Base-by-base conservation (phyloP, 1,284 basidiomycete genomes). In the Phylloboletellus chloephorus region DNA sequence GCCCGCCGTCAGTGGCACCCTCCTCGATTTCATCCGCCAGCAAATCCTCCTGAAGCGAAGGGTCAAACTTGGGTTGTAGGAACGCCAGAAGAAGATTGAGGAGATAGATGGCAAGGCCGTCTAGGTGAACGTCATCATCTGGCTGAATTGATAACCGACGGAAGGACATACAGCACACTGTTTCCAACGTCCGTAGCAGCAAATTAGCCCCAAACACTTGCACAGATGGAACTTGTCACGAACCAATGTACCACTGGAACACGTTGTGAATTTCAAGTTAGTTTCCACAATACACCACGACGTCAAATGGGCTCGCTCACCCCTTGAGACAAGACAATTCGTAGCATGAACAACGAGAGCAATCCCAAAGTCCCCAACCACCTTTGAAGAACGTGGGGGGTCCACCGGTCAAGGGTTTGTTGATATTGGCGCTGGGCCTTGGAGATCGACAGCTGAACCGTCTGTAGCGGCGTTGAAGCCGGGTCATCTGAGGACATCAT, bases 1-100 rank as follows among this genome's bases (percentile, higher is more conserved):
- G 57, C 8, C 53, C 50, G 9, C 53, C 53, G 30, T 74, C 72
- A 3, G 53, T 71, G 57, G 84, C 89, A 16, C 94, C 95, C 57
- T 92, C 94, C 60, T 98, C 95, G 13, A 97, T 87, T 57, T 98
- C 93, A 58, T 95, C 89, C 5, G 91, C 94, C 41, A 90, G 76
- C 3, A 97, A 71, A 65, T 99, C 96, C 31, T 88, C 88, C 52
- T 95, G 88, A 26, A 97, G 71, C 2, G 91, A 93, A 0, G 96
- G 95, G 67, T 99, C 96, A 64, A 98, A 98, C 63, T 85, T 89
- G 28, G 92, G 91, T 68, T 90, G 88, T 5, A 94, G 72, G 69
- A 94, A 93, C 6, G 87, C 88, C 48, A 92, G 72, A 28, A 93
- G 78, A 39, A 94, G 76, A 67, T 95, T 95, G 48, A 95, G 74